Conservation (phyloP, 805 yeast genomes). For the Suhomyces tanzawaensis region DNA sequence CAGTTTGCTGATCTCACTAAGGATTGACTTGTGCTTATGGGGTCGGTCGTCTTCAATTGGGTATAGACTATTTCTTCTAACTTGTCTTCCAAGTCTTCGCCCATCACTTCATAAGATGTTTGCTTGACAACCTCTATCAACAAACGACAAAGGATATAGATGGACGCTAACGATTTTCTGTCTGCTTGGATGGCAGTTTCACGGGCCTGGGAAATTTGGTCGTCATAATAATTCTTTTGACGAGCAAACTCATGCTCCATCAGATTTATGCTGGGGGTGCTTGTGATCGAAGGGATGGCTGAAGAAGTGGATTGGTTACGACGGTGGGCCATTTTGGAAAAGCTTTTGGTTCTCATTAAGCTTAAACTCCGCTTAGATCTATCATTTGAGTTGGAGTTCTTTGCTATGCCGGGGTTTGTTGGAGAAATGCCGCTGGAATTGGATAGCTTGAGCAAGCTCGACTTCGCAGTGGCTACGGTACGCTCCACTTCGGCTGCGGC, state of each 20-base stretch:
- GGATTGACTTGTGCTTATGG: constrained; percentile 58
- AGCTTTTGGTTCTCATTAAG: constrained; percentile 39
- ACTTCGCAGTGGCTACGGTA: constrained; percentile 38
- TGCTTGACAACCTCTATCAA: constrained; percentile 89
- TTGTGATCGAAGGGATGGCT: constrained; percentile 15
- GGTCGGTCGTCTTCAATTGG: constrained; percentile 85
- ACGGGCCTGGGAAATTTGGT: constrained; percentile 42
- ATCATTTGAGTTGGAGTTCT: constrained; percentile 9
- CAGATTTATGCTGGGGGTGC: constrained; percentile 5
- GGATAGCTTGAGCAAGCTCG: constrained; percentile 44
- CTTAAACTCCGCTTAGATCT: constrained; percentile 40
- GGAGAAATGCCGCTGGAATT: constrained; percentile 8
- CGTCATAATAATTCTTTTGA: constrained; percentile 30
- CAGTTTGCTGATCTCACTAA: constrained; percentile 87
- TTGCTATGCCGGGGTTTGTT: constrained; percentile 14
- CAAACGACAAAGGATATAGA: constrained; percentile 86
- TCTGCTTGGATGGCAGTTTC: constrained; percentile 81
- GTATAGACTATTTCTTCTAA: constrained; percentile 92
- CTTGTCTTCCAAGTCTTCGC: constrained; percentile 76
- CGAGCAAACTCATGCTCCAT: constrained; percentile 16
- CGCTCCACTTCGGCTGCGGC: constrained; percentile 43
- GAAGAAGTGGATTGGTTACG: constrained; percentile 51
- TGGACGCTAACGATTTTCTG: constrained; percentile 79
- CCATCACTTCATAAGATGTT: constrained; percentile 68
- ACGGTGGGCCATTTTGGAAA: constrained; percentile 42